Evolutionary conservation across 176 grass and related monocot genomes (phyloP).

Genomic region (Zoysia japonica): DNA sequence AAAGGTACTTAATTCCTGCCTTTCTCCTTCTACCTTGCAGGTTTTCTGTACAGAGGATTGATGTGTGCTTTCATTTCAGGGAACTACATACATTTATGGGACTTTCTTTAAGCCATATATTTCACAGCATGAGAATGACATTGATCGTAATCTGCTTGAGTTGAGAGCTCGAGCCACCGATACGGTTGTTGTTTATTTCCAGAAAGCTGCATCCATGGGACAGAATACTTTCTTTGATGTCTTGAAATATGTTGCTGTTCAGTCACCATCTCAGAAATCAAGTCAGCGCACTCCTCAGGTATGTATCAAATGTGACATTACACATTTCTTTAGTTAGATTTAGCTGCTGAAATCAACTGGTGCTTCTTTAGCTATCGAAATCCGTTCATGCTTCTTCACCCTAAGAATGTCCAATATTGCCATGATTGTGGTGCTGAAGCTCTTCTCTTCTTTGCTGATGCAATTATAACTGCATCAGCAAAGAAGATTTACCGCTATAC

Average conservation of each 20-base stretch:
- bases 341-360: not conserved
- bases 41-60: slow-evolving; percentile 29
- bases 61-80: slow-evolving; percentile 56
- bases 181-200: slow-evolving; percentile 63
- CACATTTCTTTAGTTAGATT: not conserved
- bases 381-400: not conserved
- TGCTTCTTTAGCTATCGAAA: too few relatives aligned
- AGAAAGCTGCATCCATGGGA: slow-evolving; percentile 65
- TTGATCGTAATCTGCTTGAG: slow-evolving; percentile 87
- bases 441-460: not conserved
- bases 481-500: not conserved
- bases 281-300: slow-evolving; percentile 62
- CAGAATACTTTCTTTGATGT: slow-evolving; percentile 86
- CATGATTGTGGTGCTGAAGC: slow-evolving; percentile 5
- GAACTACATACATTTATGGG: slow-evolving; percentile 90
- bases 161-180: slow-evolving; percentile 82
- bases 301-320: slow-evolving; percentile 17
- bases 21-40: slow-evolving; percentile 25
- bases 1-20: slow-evolving; percentile 55
- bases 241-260: slow-evolving; percentile 78
- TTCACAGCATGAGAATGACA: slow-evolving; percentile 93
- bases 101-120: slow-evolving; percentile 94
- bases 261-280: slow-evolving; percentile 71
- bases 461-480: not conserved
- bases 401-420: not conserved